Conservation (phyloP, 2,329 filamentous ascomycete genomes). For the Rugonectria rugulosa region DNA sequence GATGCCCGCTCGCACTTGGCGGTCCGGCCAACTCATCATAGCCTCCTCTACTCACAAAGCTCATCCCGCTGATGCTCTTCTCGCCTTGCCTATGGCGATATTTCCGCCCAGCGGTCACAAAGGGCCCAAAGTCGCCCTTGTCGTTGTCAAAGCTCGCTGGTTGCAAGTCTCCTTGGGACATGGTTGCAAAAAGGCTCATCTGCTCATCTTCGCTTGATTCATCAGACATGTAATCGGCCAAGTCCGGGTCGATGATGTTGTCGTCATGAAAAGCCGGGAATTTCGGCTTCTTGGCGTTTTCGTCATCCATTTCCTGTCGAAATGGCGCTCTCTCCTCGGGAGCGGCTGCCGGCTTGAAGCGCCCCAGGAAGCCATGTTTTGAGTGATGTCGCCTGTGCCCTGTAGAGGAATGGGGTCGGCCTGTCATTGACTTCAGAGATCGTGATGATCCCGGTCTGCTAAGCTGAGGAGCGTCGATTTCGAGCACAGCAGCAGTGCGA, state of each 20-base stretch:
- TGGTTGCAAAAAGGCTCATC: conserved; percentile 81
- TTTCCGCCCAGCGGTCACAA: conserved; percentile 77
- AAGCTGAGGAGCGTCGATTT: conserved; percentile 85
- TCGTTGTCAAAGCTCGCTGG: conserved; percentile 77
- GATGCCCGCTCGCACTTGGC: conserved; percentile 63
- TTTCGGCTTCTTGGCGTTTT: conserved; percentile 68
- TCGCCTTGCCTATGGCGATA: conserved; percentile 77
- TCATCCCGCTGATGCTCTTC: conserved; percentile 76
- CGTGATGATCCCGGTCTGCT: conserved; percentile 93
- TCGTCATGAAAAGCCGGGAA: conserved; percentile 97
- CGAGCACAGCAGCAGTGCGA: conserved; percentile 85
- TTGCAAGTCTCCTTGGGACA: conserved; percentile 71
- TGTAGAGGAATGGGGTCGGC: conserved; percentile 75
- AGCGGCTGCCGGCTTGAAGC: conserved; percentile 73
- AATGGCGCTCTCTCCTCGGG: conserved; percentile 89
- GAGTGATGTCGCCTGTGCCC: conserved; percentile 87
- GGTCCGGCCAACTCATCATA: conserved; percentile 68
- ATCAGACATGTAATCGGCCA: conserved; percentile 95
- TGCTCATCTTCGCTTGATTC: conserved; percentile 94
- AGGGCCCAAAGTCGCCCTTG: conserved; percentile 73
- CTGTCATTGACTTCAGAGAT: conserved; percentile 79
- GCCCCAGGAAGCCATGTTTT: conserved; percentile 81
- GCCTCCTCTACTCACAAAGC: conserved; percentile 70
- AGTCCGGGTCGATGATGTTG: conserved; percentile 96
- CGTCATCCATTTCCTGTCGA: conserved; percentile 74